A percentile compares a stretch with the other conserved stretches of the same genome.
phyloP scores from a whole-genome alignment of 129 eudicot species.

The Lactuca saligna region DNA sequence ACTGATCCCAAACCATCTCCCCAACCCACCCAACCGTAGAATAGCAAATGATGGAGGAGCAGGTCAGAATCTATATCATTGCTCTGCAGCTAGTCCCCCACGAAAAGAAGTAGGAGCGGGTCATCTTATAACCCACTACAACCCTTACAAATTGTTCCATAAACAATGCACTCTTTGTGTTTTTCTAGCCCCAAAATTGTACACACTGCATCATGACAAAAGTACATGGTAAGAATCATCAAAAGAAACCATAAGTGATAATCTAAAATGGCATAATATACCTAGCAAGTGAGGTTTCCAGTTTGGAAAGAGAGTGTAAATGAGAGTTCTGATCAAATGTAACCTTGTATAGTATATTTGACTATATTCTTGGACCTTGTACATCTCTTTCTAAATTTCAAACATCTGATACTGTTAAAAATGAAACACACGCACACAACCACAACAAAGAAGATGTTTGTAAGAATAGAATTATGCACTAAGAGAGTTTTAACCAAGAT shows the following conservation, averaged over 20 bases:
- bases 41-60: too few relatives aligned
- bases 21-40: too few relatives aligned
- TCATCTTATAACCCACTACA: too few relatives aligned
- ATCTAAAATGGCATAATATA: conserved; percentile 10
- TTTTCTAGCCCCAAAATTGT: conserved; percentile 78
- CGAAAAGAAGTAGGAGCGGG: too few relatives aligned
- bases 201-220: conserved; percentile 52
- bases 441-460: not conserved
- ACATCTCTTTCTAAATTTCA: conserved; percentile 74
- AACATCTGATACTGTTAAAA: conserved; percentile 58
- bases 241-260: not conserved
- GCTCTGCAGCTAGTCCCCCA: too few relatives aligned
- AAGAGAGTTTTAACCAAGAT: too few relatives aligned
- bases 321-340: conserved; percentile 71
- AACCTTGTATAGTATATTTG: conserved; percentile 83
- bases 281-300: conserved; percentile 95
- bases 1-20: too few relatives aligned
- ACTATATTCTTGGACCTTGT: conserved; percentile 92
- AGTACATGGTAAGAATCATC: conserved; percentile 10
- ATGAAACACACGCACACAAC: not conserved
- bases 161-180: conserved; percentile 78
- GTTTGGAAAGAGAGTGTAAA: conserved; percentile 77
- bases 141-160: conserved; percentile 83
- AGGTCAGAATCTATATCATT: too few relatives aligned
- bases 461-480: not conserved